Percentiles rank a stretch among this genome's conserved stretches.
Evolutionary conservation across 306 rosid species (phyloP).

Genomic region (Amphicarpaea edgeworthii): DNA sequence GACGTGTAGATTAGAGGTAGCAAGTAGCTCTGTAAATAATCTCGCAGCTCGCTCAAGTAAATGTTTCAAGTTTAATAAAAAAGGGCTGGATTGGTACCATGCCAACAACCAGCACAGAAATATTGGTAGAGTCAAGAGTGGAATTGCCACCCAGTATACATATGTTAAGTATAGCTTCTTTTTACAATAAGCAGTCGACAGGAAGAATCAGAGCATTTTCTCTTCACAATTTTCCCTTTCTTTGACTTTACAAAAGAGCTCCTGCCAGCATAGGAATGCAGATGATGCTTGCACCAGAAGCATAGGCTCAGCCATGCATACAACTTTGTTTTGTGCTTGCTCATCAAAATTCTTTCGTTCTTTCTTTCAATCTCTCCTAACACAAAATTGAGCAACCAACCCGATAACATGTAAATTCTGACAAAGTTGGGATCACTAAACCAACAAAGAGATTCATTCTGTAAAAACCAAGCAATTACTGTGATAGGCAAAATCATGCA

Average conservation of each 20-base stretch:
- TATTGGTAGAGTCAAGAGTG: not conserved
- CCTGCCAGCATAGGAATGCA: conserved; percentile 18
- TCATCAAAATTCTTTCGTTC: too few species aligned
- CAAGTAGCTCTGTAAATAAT: not conserved
- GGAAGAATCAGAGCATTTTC: conserved; percentile 13
- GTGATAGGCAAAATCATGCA: too few species aligned
- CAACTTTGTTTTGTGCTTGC: not conserved
- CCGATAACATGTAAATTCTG: too few species aligned
- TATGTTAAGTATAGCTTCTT: conserved; percentile 21
- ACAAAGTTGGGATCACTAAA: too few species aligned
- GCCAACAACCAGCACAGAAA: conserved; percentile 19
- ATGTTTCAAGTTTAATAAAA: conserved; percentile 24
- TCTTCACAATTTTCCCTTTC: conserved; percentile 30
- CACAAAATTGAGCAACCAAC: too few species aligned
- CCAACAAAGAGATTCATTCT: too few species aligned
- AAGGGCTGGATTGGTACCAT: conserved; percentile 8
- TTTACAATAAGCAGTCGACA: conserved; percentile 15
- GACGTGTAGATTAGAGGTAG: not conserved
- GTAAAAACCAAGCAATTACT: too few species aligned
- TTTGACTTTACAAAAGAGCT: conserved; percentile 27
- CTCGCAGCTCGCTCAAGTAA: conserved; percentile 14
- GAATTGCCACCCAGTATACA: conserved; percentile 33
- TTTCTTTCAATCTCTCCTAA: too few species aligned
- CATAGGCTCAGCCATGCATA: conserved; percentile 20
- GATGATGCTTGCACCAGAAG: conserved; percentile 35